Conservation (phyloP, 495 filamentous ascomycete species). For the Elasticomyces elasticus region DNA sequence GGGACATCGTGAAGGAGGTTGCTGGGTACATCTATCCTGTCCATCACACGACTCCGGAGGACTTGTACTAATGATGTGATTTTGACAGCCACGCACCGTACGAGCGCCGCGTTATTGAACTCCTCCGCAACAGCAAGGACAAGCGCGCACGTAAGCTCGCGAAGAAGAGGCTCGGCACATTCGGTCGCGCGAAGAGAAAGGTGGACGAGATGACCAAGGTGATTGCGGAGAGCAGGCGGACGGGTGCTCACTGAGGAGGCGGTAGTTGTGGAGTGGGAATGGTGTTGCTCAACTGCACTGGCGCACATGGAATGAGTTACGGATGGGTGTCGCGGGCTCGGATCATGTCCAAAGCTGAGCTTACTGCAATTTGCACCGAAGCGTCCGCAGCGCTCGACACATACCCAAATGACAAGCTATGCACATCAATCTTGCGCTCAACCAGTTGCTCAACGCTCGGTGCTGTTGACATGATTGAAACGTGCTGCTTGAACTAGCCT, state of each 20-base stretch:
- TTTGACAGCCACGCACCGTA: conserved; percentile 73
- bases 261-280: not conserved
- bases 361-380: too few relatives aligned
- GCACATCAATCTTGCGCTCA: too few relatives aligned
- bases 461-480: too few relatives aligned
- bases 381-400: too few relatives aligned
- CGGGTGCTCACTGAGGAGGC: conserved; percentile 57
- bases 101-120: conserved; percentile 96
- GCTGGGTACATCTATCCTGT: conserved; percentile 58
- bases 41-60: not conserved
- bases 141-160: conserved; percentile 98
- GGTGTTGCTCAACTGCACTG: not conserved
- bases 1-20: conserved; percentile 93
- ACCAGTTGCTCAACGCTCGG: too few relatives aligned
- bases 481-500: too few relatives aligned
- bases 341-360: too few relatives aligned
- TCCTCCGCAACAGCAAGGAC: conserved; percentile 96
- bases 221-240: conserved; percentile 88
- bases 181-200: conserved; percentile 95
- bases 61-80: too few relatives aligned
- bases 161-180: conserved; percentile 99
- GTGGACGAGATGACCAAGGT: conserved; percentile 95
- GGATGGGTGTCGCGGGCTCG: too few relatives aligned
- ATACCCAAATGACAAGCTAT: too few relatives aligned
- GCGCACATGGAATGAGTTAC: conserved; percentile 2